These are phyloP conservation scores for Thinopyrum elongatum DNA, from an alignment of 176 grass and related monocot genomes.

Conservation along the genomic window DNA sequence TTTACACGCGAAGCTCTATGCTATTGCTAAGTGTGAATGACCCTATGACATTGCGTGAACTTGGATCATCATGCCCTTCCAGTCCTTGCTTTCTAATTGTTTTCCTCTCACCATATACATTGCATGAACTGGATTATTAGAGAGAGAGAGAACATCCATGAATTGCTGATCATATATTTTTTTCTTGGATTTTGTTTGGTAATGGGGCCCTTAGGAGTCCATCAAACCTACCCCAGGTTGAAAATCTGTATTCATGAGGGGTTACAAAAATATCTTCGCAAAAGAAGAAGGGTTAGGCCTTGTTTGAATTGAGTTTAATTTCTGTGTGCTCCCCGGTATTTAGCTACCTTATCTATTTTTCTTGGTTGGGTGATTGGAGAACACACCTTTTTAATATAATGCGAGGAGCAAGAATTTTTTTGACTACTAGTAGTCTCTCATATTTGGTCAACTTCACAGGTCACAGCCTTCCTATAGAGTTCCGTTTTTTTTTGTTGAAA, in stretches of 20 bases:
- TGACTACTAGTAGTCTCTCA: background rate
- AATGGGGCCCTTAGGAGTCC: too few species aligned
- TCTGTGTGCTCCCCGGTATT: background rate
- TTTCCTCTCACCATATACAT: background rate
- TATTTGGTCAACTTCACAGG: constrained; percentile 23
- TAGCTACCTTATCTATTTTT: background rate
- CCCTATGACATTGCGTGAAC: background rate
- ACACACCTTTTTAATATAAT: background rate
- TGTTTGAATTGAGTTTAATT: too few species aligned
- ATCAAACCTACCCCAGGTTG: too few species aligned
- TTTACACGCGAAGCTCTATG: background rate
- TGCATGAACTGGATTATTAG: background rate
- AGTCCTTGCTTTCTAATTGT: background rate
- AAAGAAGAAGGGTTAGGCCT: too few species aligned
- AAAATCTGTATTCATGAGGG: too few species aligned
- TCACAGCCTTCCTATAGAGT: background rate
- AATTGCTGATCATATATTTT: background rate
- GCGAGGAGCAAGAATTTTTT: background rate
- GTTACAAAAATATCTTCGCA: too few species aligned
- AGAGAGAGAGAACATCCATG: background rate
- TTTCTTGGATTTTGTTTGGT: too few species aligned
- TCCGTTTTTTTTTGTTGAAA: too few species aligned
- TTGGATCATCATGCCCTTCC: background rate
- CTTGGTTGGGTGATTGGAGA: constrained; percentile 4
- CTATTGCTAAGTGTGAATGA: background rate